Evolutionary conservation across 1,284 basidiomycete genomes (phyloP).

Genomic region (Thecaphora thlaspeos): DNA sequence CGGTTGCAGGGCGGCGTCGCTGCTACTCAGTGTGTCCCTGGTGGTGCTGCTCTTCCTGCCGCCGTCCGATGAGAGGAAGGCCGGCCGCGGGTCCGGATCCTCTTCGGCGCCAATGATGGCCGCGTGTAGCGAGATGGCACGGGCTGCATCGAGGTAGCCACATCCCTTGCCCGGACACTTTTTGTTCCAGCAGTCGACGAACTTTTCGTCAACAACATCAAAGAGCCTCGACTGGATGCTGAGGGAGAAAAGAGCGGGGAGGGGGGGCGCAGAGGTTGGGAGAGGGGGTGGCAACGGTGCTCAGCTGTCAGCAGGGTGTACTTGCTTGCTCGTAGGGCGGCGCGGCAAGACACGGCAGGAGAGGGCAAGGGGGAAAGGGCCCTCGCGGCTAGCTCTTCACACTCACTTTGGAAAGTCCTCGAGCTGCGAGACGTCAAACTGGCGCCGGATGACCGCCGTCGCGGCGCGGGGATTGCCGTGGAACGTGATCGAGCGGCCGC

Average conservation of each 20-base stretch:
- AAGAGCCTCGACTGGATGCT: constrained; percentile 26
- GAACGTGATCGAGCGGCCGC: constrained; percentile 38
- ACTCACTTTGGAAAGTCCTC: constrained; percentile 39
- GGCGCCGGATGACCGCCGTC: constrained; percentile 28
- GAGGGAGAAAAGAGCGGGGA: no score
- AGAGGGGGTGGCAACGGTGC: no score
- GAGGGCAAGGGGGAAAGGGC: no score
- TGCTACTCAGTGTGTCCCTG: no score
- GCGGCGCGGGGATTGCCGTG: constrained; percentile 39
- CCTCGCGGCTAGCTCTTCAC: no score
- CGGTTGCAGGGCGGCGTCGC: no score
- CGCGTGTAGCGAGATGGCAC: constrained; percentile 32
- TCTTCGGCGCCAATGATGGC: constrained; percentile 37
- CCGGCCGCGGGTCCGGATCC: constrained; percentile 7
- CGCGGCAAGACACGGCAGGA: no score
- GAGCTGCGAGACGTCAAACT: constrained; percentile 36
- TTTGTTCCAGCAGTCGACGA: constrained; percentile 51
- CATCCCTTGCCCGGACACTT: constrained; percentile 38
- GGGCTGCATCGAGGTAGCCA: constrained; percentile 25
- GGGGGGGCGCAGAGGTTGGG: no score
- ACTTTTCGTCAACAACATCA: constrained; percentile 45
- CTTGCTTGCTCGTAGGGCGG: no score
- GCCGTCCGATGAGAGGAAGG: no score
- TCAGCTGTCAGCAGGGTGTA: no score
- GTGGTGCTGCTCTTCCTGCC: no score